Conservation (phyloP, 306 rosid species). For the Fagus crenata region DNA sequence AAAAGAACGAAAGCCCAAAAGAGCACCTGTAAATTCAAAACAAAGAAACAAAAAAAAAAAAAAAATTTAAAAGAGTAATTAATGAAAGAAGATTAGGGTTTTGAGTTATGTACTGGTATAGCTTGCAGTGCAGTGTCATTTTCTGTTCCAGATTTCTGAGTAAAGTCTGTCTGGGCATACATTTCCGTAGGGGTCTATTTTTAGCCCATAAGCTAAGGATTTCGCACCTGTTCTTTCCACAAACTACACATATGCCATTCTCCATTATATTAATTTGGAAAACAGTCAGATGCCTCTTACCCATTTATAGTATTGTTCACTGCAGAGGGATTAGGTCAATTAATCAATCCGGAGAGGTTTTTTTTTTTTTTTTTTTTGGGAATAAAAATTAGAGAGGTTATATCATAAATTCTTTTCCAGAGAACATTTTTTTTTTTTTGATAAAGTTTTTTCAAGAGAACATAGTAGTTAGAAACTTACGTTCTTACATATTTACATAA, state of each 20-base stretch:
- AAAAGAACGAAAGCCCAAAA: constrained; percentile 26
- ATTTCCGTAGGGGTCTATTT: constrained; percentile 82
- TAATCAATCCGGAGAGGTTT: not conserved
- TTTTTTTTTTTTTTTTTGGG: too few relatives aligned
- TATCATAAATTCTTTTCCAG: too few relatives aligned
- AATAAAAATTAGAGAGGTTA: not conserved
- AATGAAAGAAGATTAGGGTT: constrained; percentile 45
- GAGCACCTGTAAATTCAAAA: constrained; percentile 18
- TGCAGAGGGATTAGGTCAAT: not conserved
- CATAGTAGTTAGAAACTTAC: too few relatives aligned
- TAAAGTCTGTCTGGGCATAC: constrained; percentile 52
- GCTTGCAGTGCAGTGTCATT: constrained; percentile 93
- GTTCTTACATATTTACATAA: too few relatives aligned
- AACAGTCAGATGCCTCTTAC: too few relatives aligned
- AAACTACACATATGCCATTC: constrained; percentile 43
- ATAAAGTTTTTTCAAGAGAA: too few relatives aligned
- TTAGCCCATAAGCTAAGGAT: constrained; percentile 24
- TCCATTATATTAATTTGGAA: not conserved
- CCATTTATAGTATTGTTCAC: too few relatives aligned
- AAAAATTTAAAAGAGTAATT: constrained; percentile 16
- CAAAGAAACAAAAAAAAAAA: not conserved
- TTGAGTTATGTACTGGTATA: constrained; percentile 49
- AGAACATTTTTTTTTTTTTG: too few relatives aligned
- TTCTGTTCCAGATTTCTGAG: constrained; percentile 56
- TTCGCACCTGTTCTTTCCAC: constrained; percentile 32